Evolutionary conservation across 2,329 filamentous ascomycete genomes (phyloP).

Genomic region (Talaromyces sp.): DNA sequence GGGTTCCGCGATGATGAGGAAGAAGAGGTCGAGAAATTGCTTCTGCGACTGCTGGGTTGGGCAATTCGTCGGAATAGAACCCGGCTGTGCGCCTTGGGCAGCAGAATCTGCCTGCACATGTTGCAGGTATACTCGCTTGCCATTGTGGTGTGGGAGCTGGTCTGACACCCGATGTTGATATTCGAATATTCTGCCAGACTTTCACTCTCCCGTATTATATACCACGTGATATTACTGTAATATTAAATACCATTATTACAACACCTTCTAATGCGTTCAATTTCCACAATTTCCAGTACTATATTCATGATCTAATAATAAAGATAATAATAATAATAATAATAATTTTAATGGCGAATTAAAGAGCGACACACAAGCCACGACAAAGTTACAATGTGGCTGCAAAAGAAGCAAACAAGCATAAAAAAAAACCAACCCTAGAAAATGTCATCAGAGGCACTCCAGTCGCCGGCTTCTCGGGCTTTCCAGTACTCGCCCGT

Average conservation of each 20-base stretch:
- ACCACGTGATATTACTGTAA: conserved; percentile 5
- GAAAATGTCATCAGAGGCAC: conserved; percentile 70
- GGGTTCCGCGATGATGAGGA: conserved; percentile 1
- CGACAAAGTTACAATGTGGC: neutral
- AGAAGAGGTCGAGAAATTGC: conserved; percentile 12
- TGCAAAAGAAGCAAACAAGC: neutral
- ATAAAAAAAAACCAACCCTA: conserved; percentile 23
- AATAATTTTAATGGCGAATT: neutral
- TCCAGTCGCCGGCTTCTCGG: conserved; percentile 61
- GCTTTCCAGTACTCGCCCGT: conserved; percentile 82
- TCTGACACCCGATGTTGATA: neutral
- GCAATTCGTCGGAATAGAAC: conserved; percentile 20
- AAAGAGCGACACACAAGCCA: neutral
- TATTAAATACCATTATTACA: neutral
- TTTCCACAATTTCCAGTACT: neutral
- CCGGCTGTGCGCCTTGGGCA: conserved; percentile 21
- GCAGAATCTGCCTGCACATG: conserved; percentile 33
- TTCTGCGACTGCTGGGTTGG: conserved; percentile 19
- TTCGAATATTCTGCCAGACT: neutral
- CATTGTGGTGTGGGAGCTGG: conserved; percentile 20
- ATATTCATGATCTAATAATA: neutral
- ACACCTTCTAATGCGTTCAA: too few relatives aligned
- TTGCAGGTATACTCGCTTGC: conserved; percentile 36
- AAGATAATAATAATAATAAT: neutral
- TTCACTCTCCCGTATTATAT: neutral